These are phyloP conservation scores for Zygnema cylindricum DNA, from an alignment of 139 green algal genomes.

Conservation along the genomic window DNA sequence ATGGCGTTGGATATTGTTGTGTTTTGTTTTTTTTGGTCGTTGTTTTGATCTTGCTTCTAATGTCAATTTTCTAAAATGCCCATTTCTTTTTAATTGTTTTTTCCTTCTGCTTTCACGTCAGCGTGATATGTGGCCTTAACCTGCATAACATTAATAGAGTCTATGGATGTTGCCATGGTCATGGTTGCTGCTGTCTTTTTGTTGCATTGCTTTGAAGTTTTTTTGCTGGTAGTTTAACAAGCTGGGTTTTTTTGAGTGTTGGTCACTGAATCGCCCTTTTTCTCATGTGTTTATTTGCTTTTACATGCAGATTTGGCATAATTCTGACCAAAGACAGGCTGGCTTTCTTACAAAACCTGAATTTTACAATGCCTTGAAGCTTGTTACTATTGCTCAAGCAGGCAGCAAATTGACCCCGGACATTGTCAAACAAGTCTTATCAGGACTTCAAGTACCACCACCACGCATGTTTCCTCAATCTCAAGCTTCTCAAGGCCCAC, in stretches of 20 bases:
- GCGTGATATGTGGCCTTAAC: not conserved
- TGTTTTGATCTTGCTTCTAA: too few species aligned
- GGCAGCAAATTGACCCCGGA: constrained; percentile 41
- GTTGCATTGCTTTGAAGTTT: not conserved
- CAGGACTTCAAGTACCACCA: too few species aligned
- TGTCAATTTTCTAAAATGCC: too few species aligned
- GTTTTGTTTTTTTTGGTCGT: too few species aligned
- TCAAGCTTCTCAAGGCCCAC: constrained; percentile 25
- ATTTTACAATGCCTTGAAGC: constrained; percentile 54
- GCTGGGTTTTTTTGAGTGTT: not conserved
- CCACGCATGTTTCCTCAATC: too few species aligned
- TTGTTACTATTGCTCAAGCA: constrained; percentile 56
- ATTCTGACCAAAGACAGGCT: constrained; percentile 36
- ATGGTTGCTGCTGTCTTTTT: not conserved
- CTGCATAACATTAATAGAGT: not conserved
- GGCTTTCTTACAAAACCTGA: constrained; percentile 50
- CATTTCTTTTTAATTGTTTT: too few species aligned
- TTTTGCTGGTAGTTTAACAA: not conserved
- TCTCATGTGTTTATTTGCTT: not conserved
- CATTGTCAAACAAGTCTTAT: constrained; percentile 14
- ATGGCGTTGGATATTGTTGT: too few species aligned
- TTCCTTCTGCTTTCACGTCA: too few species aligned
- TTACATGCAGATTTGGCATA: constrained; percentile 61
- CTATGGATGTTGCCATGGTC: not conserved
- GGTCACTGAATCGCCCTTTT: not conserved